phyloP scores from a whole-genome alignment of 805 yeast species.

The Kodamaea hsintzibuensis region DNA sequence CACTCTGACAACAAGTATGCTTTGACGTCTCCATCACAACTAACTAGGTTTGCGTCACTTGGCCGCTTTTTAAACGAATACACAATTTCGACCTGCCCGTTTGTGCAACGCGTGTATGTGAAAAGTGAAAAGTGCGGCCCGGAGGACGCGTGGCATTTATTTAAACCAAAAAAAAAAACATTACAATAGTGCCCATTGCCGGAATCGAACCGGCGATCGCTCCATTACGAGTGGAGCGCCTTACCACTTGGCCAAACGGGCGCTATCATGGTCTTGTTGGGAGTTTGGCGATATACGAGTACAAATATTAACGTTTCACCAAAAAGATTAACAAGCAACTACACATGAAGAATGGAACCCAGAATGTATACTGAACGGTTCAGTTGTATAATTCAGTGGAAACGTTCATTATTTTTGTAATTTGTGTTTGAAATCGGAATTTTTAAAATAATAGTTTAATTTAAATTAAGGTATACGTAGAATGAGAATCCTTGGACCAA shows the following conservation, averaged over 20 bases:
- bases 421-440: too few relatives aligned
- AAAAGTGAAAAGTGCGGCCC: conserved; percentile 2
- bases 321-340: too few relatives aligned
- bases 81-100: background rate
- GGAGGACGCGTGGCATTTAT: too few relatives aligned
- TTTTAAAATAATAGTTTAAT: too few relatives aligned
- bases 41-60: background rate
- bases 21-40: background rate
- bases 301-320: too few relatives aligned
- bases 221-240: conserved; percentile 57
- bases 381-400: too few relatives aligned
- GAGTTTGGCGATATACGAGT: background rate
- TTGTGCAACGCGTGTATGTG: conserved; percentile 2
- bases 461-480: too few relatives aligned
- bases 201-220: conserved; percentile 57
- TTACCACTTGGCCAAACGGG: conserved; percentile 57
- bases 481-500: too few relatives aligned
- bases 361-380: too few relatives aligned
- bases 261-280: conserved; percentile 14
- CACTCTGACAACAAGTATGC: background rate
- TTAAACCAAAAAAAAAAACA: too few relatives aligned
- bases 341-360: too few relatives aligned
- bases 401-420: too few relatives aligned
- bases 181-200: conserved; percentile 44
- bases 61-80: background rate